These are phyloP conservation scores for Triglochin maritima DNA, from an alignment of 106 monocot species.

Conservation along the genomic window DNA sequence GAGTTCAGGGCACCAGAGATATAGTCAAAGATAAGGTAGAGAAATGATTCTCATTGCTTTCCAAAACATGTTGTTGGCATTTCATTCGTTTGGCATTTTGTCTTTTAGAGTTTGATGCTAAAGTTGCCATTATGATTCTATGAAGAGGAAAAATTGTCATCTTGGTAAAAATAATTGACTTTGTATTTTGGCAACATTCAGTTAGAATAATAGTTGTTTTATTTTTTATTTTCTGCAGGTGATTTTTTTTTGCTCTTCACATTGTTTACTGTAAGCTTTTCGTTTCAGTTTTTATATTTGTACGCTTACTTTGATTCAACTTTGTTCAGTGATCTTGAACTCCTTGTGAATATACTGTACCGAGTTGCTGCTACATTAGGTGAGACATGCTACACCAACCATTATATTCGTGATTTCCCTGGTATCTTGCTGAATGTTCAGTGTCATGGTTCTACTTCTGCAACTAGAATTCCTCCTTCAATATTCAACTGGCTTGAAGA, in stretches of 20 bases:
- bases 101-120: too few relatives aligned
- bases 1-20: too few relatives aligned
- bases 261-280: background rate
- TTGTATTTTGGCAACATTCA: too few relatives aligned
- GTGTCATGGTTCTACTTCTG: slow-evolving; percentile 13
- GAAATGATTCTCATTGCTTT: too few relatives aligned
- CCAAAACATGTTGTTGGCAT: too few relatives aligned
- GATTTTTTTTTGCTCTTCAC: background rate
- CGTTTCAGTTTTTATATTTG: background rate
- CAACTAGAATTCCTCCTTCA: slow-evolving; percentile 49
- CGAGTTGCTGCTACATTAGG: slow-evolving; percentile 53
- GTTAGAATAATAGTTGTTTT: background rate
- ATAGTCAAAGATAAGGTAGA: too few relatives aligned
- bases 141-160: too few relatives aligned
- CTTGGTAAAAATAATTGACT: too few relatives aligned
- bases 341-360: slow-evolving; percentile 50
- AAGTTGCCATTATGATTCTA: too few relatives aligned
- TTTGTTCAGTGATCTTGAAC: slow-evolving; percentile 48
- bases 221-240: background rate
- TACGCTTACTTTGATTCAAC: background rate
- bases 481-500: slow-evolving; percentile 71
- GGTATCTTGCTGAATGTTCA: slow-evolving; percentile 26
- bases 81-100: too few relatives aligned
- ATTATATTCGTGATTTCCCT: slow-evolving; percentile 88
- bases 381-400: slow-evolving; percentile 56